Percentiles rank a stretch among this genome's conserved stretches.
phyloP scores from a whole-genome alignment of 176 grass and related monocot species.

The Rhynchospora breviuscula region DNA sequence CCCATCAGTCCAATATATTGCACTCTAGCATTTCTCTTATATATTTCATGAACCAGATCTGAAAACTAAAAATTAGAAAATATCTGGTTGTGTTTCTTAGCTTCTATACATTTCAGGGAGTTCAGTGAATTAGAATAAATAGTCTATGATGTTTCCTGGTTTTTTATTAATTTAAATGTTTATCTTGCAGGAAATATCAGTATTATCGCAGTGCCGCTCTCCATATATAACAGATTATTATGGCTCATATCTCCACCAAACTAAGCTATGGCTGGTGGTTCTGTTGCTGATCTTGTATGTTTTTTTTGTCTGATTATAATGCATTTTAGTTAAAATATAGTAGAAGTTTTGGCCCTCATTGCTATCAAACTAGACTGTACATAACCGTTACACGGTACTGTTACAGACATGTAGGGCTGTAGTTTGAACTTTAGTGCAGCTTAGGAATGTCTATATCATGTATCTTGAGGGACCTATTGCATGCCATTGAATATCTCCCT shows the following conservation, averaged over 20 bases:
- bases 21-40: too few relatives aligned
- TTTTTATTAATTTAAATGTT: constrained; percentile 30
- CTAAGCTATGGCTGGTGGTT: constrained; percentile 98
- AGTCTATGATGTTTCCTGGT: background rate
- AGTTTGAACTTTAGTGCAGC: background rate
- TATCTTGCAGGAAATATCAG: constrained; percentile 82
- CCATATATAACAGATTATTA: constrained; percentile 99
- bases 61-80: background rate
- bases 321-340: background rate
- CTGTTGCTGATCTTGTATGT: constrained; percentile 97
- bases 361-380: background rate
- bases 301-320: constrained; percentile 9
- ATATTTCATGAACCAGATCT: background rate
- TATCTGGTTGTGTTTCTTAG: background rate
- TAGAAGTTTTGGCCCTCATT: background rate
- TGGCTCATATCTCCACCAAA: constrained; percentile 97
- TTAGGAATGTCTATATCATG: constrained; percentile 73
- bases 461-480: constrained; percentile 88
- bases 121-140: background rate
- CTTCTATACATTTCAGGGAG: background rate
- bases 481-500: constrained; percentile 98
- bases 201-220: constrained; percentile 96
- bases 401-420: background rate
- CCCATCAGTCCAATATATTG: too few relatives aligned
- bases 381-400: background rate